Percentiles rank a stretch among this genome's conserved stretches.
These are phyloP conservation scores for Biscogniauxia mediterranea DNA, from an alignment of 2,329 filamentous ascomycete genomes.

Conservation along the genomic window DNA sequence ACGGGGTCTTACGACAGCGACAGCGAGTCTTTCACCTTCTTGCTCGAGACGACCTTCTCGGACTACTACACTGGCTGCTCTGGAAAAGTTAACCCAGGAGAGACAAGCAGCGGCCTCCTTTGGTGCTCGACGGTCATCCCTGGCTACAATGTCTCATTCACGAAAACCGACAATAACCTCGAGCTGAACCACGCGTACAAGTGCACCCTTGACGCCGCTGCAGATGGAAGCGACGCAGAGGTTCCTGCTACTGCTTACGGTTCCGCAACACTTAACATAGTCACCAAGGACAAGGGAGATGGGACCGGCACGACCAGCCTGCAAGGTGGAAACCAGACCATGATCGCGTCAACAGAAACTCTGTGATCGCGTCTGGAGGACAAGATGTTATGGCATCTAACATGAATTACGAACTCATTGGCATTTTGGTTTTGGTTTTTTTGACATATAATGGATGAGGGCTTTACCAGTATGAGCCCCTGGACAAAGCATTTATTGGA, in stretches of 20 bases:
- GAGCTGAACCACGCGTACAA: conserved; percentile 13
- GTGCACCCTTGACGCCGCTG: conserved; percentile 3
- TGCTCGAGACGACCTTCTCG: conserved; percentile 17
- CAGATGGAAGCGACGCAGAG: background rate
- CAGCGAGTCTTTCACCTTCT: conserved; percentile 20
- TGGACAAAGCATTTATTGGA: background rate
- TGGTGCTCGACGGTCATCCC: conserved; percentile 17
- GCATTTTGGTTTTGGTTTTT: background rate
- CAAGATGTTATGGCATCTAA: background rate
- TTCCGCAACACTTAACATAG: background rate
- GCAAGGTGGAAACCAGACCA: background rate
- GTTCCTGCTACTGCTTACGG: background rate
- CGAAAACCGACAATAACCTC: conserved; percentile 15
- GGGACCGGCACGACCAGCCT: background rate
- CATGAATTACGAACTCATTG: background rate
- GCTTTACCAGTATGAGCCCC: background rate
- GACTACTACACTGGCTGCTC: conserved; percentile 19
- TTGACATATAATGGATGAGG: background rate
- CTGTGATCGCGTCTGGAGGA: background rate
- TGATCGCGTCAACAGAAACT: background rate
- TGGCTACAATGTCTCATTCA: conserved; percentile 17
- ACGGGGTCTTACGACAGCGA: conserved; percentile 16
- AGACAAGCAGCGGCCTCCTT: conserved; percentile 14
- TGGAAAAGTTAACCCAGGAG: conserved; percentile 10
- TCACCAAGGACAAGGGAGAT: background rate